These are phyloP conservation scores for Nakataea oryzae DNA, from an alignment of 2,329 filamentous ascomycete genomes.

Conservation along the genomic window DNA sequence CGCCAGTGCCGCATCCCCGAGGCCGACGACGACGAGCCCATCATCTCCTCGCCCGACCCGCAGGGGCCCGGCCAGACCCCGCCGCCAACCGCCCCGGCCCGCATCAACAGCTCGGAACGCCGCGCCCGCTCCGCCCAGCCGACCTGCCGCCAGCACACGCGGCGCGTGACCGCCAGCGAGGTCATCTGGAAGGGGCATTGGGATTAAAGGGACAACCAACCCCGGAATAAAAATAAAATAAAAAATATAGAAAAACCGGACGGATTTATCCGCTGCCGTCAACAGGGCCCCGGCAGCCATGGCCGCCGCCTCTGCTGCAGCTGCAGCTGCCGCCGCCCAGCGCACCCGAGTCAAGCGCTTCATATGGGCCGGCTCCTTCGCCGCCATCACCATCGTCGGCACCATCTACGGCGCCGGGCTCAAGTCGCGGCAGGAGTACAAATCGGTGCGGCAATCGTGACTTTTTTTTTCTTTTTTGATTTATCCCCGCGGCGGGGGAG, in stretches of 20 bases:
- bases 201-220: neutral
- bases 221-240: neutral
- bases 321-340: neutral
- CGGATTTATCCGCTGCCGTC: too few species aligned
- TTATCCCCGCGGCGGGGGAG: too few species aligned
- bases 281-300: neutral
- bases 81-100: too few species aligned
- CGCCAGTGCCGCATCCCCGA: neutral
- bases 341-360: neutral
- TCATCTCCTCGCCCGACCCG: neutral
- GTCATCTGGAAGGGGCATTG: conserved; percentile 1
- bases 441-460: conserved; percentile 9
- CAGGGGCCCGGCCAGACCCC: neutral
- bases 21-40: neutral
- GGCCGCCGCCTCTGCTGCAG: neutral
- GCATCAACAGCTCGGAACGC: neutral
- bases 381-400: conserved; percentile 18
- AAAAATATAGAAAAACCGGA: neutral
- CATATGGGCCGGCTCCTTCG: conserved; percentile 15
- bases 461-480: neutral
- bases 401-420: conserved; percentile 21
- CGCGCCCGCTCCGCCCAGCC: neutral
- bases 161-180: conserved; percentile 2
- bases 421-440: conserved; percentile 17
- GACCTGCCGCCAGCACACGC: neutral